Conservation (phyloP, 2,329 filamentous ascomycete genomes). For the Trichoderma simmonsii region DNA sequence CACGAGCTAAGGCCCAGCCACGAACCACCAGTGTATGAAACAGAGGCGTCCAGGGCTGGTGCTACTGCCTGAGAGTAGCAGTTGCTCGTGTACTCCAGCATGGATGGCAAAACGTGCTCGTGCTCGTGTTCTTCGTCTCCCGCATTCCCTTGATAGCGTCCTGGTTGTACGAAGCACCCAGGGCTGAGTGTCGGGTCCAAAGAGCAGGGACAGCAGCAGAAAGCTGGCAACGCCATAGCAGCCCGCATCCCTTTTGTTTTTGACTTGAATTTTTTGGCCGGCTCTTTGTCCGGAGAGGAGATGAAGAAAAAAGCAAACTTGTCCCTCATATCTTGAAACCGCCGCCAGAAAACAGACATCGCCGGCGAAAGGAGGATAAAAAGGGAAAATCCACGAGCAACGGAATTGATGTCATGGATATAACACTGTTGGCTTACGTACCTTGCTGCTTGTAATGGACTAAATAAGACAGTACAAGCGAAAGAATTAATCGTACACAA, state of each 20-base stretch:
- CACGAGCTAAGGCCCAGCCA: not conserved
- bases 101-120: not conserved
- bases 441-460: not conserved
- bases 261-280: not conserved
- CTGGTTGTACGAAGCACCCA: not conserved
- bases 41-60: not conserved
- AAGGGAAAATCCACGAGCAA: not conserved
- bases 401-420: not conserved
- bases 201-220: not conserved
- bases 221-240: not conserved
- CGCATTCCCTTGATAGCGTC: not conserved
- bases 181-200: not conserved
- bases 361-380: not conserved
- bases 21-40: not conserved
- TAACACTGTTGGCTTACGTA: not conserved
- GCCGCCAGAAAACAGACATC: not conserved
- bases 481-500: not conserved
- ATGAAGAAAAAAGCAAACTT: not conserved
- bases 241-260: not conserved
- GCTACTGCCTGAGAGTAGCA: not conserved
- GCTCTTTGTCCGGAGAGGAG: not conserved
- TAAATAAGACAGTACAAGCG: not conserved
- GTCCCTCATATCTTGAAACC: not conserved
- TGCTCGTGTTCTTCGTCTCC: not conserved
- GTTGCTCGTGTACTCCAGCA: not conserved